Base-by-base conservation (phyloP, 176 grass and related monocot genomes). In the Carex pumila region DNA sequence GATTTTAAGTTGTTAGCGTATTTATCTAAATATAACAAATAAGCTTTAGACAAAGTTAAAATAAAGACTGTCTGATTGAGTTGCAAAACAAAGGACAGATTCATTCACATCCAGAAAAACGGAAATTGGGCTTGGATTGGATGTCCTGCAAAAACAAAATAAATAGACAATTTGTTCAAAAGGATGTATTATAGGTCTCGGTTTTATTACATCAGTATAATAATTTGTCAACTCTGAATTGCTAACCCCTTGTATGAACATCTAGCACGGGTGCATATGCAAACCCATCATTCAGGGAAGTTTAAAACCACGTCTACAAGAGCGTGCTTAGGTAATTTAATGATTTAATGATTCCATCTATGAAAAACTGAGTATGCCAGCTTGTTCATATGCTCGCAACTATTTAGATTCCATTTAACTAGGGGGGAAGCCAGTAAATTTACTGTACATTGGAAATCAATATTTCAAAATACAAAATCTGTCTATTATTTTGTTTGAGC, bases 101-200 rank as follows among this genome's bases (percentile, higher is more conserved):
- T 56, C 47, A 76, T 76, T 76, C 73, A 32, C 73, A 34, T 77
- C 73, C 73, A 77, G 49, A 76, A 75, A 77, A 56, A 32, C 5
- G 7, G 25, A 32, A 32, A 55, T 50, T 76, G 50, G 19, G 73
- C 73, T 55, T 49, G 12, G 21, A 77, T 17, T 74, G 60, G 18
- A 62, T 29, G 49, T 55, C 73, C 73, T 77, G 73, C 47, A 77
- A 77, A 77, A 75, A 25, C 43, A 77, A 77, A 54, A 45, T 21
- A 55, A 76, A 55, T 76, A 76, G 72, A 25, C 45, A 15, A 75
- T 47, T 54, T 75, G 54, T 55, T 54, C 49, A 76, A 31, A 76
- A 12, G 14, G 4, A 55, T 53, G 8, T 56, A 55, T 31, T 77
- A 32, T 15, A 17, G 11, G 49, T 76, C 72, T 76, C 22, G 50